These are phyloP conservation scores for Hortaea werneckii DNA, from an alignment of 2,329 filamentous ascomycete species.

Conservation along the genomic window DNA sequence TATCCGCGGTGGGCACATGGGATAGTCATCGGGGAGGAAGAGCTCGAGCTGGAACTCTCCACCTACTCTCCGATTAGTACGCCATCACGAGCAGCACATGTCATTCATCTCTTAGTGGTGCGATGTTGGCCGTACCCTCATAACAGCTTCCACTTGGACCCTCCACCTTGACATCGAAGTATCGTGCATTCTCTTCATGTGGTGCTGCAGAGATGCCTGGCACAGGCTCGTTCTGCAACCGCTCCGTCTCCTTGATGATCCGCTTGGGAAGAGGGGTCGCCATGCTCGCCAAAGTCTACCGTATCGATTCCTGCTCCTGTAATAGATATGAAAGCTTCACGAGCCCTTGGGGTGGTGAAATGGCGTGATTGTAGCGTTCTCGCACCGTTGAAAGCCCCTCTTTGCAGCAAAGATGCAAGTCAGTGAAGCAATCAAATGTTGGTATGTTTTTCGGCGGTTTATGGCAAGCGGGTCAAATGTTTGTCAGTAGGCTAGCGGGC, in stretches of 20 bases:
- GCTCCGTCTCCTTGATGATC: conserved; percentile 97
- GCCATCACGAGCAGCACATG: background rate
- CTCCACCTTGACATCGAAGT: conserved; percentile 96
- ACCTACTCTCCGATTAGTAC: conserved; percentile 30
- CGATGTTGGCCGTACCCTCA: conserved; percentile 52
- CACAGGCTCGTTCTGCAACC: conserved; percentile 91
- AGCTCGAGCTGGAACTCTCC: conserved; percentile 95
- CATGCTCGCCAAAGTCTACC: conserved; percentile 30
- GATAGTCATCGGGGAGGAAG: conserved; percentile 96
- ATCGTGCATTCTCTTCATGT: conserved; percentile 93
- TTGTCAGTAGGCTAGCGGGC: no score
- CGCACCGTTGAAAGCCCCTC: no score
- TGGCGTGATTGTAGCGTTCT: background rate
- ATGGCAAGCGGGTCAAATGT: no score
- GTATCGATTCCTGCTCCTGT: no score
- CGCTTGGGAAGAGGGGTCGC: conserved; percentile 70
- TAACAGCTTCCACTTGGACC: conserved; percentile 88
- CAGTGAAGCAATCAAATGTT: no score
- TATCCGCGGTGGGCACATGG: conserved; percentile 98
- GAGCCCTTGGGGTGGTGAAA: background rate
- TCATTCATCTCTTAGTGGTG: background rate
- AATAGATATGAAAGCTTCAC: no score
- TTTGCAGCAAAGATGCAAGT: no score
- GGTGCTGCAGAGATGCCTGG: conserved; percentile 92
- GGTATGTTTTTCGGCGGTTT: no score